Base-by-base conservation (phyloP, 192 early-diverging fungal species). In the Coemansia interrupta region DNA sequence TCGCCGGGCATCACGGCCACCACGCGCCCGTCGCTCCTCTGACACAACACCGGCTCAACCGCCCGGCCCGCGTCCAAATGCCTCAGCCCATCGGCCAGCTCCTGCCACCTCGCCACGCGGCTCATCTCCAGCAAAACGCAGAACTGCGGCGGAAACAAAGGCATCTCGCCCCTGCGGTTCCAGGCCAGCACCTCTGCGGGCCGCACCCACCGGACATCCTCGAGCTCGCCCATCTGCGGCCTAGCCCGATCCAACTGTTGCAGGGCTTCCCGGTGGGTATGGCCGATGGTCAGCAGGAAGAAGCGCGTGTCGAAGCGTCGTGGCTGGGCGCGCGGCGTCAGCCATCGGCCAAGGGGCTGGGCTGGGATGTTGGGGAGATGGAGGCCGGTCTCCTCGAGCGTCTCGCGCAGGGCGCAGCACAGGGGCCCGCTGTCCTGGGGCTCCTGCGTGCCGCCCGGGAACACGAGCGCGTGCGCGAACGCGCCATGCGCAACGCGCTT, bases 301-400 rank as follows among this genome's bases (percentile, higher is more conserved):
- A 80, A 80, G 15, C 67, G 54, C 17, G 78, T 75, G 56, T 74
- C 72, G 40, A 80, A 75, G 47, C 72, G 67, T 46, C 12, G 23
- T 6, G 18, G 12, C 24, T 68, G 56, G 1, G 58, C 62, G 11
- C 69, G 60, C 46, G 78, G 77, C 57, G 77, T 80, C 9, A 65
- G 30, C 77, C 77, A 80, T 26, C 64, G 77, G 3, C 66, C 87
- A 78, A 74, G 69, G 29, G 6, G 60, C 29, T 17, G 60, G 32
- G 0, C 61, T 58, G 9, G 62, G 61, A 83, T 64, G 7, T 75
- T 59, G n/a, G 75, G 62, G 9, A 93, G 64, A 15, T 86, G 58
- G 19, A 92, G 60, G 0, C 90, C 90, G 15, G 84, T 84, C 61
- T 94, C 92, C 66, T 94, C 92, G 62, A 84, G 88, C 0, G 92